A percentile compares a stretch with the other conserved stretches of the same genome.
These are phyloP conservation scores for Trichoderma breve DNA, from an alignment of 2,329 filamentous ascomycete genomes.

Conservation along the genomic window DNA sequence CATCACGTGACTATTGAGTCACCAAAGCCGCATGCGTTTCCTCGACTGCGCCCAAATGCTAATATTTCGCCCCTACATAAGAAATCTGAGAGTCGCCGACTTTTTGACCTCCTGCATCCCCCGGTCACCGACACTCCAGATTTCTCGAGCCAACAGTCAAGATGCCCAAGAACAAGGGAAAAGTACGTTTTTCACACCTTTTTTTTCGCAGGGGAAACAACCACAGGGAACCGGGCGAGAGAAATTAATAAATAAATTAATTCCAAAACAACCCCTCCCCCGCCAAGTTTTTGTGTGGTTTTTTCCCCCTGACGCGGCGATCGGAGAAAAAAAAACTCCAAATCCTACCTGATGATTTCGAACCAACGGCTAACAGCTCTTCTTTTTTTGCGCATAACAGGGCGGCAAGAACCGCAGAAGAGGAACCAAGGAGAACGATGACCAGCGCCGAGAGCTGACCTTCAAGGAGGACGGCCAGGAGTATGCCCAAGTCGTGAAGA, in stretches of 20 bases:
- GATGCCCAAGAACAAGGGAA: constrained; percentile 99
- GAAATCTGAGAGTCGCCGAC: neutral
- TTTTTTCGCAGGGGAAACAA: neutral
- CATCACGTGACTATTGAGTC: constrained; percentile 10
- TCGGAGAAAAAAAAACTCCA: neutral
- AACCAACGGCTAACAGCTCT: neutral
- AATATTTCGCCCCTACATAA: constrained; percentile 15
- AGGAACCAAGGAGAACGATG: constrained; percentile 99
- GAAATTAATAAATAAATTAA: neutral
- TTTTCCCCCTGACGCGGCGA: neutral
- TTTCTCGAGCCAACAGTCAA: constrained; percentile 34
- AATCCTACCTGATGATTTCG: neutral
- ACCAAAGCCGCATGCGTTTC: constrained; percentile 5
- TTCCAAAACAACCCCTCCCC: constrained; percentile 13
- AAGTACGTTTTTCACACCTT: constrained; percentile 56
- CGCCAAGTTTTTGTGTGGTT: constrained; percentile 1
- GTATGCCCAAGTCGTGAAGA: constrained; percentile 64
- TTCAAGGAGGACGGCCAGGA: constrained; percentile 98
- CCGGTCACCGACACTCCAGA: constrained; percentile 16
- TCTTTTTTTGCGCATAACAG: constrained; percentile 46
- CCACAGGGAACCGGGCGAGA: neutral
- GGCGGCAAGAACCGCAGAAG: constrained; percentile 98
- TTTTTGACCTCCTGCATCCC: constrained; percentile 7
- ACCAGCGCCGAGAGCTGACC: constrained; percentile 96
- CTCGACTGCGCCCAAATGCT: neutral